Percentiles rank a stretch among this genome's conserved stretches.
Evolutionary conservation across 495 filamentous ascomycete genomes (phyloP).

Genomic region (Aspergillus sparsus): DNA sequence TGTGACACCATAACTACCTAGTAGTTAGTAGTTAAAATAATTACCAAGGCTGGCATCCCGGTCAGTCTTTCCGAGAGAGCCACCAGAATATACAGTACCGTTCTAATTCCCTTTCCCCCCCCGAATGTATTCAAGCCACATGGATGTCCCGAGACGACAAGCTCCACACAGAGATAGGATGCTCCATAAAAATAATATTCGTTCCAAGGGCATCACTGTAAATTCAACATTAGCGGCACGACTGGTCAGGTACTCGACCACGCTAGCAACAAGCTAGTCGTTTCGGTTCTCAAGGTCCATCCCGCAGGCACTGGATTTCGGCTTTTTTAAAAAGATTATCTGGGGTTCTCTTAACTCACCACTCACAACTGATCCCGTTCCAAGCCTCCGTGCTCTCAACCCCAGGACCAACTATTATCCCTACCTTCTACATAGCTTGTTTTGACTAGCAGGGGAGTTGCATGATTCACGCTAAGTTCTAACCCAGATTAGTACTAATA

Average conservation of each 20-base stretch:
- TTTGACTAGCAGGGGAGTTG: background rate
- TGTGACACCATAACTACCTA: too few species aligned
- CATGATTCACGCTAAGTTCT: too few species aligned
- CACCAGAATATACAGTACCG: too few species aligned
- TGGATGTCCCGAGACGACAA: too few species aligned
- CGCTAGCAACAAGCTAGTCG: background rate
- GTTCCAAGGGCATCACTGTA: background rate
- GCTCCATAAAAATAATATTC: too few species aligned
- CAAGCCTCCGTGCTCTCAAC: background rate
- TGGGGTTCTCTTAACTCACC: background rate
- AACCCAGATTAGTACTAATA: too few species aligned
- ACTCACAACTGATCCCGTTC: background rate
- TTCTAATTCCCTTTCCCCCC: too few species aligned
- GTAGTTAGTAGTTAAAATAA: too few species aligned
- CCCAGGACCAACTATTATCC: slow-evolving; percentile 12
- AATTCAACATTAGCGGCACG: background rate
- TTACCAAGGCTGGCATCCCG: too few species aligned
- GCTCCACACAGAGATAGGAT: too few species aligned
- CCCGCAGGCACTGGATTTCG: slow-evolving; percentile 20
- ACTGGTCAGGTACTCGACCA: background rate
- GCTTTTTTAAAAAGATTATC: slow-evolving; percentile 10
- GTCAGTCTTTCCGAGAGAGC: too few species aligned
- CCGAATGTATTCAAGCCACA: too few species aligned
- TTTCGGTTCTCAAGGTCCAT: slow-evolving; percentile 18
- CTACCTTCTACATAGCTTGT: background rate